Base-by-base conservation (phyloP, 73 alveolate genomes). In the Durusdinium trenchii region DNA sequence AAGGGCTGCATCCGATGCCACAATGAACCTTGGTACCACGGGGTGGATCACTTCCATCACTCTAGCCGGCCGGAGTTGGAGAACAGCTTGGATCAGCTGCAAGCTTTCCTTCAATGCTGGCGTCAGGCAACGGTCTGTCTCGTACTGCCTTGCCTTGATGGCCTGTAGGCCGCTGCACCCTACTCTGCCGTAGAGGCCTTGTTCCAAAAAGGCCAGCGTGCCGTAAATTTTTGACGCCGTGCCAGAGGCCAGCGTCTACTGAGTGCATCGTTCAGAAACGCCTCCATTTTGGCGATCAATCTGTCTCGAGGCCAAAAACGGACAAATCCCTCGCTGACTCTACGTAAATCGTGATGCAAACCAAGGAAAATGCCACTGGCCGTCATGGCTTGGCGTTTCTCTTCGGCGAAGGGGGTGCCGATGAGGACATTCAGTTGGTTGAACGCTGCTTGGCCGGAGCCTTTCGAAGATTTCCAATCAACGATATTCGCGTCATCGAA, bases 361-460 rank as follows among this genome's bases (percentile, higher is more conserved):
- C 91, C 91, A 36, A 79, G 50, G 67, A 79, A 79, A 7, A 48
- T 6, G 40, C 91, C 91, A 9, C n/a, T 75, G 57, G 50, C 54
- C 3, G 57, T 32, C 86, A 75, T 75, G 52, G 54, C 54, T 43
- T 75, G 86, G 52, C 54, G 86, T 52, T 75, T 75, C 38, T 16
- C 86, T 9, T 35, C 86, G 16, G 86, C 50, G 40, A 79, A 75
- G n/a, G 86, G 86, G 38, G 86, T 9, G 23, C 86, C 86, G 6
- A 23, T 7, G 38, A 16, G 45, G 23, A 35, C 86, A 75, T 75
- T 75, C 57, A 75, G 86, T 6, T 3, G 54, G 14, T 16, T 28
- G 54, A n/a, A 75, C 6, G 57, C 86, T 38, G 20, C 57, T 43
- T 75, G 86, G 30, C 54, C 86, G 86, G 54, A 30, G 45, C 86